A percentile compares a stretch with the other conserved stretches of the same genome.
Conservation (phyloP, 768 basidiomycete genomes). For the Auriscalpium vulgare region DNA sequence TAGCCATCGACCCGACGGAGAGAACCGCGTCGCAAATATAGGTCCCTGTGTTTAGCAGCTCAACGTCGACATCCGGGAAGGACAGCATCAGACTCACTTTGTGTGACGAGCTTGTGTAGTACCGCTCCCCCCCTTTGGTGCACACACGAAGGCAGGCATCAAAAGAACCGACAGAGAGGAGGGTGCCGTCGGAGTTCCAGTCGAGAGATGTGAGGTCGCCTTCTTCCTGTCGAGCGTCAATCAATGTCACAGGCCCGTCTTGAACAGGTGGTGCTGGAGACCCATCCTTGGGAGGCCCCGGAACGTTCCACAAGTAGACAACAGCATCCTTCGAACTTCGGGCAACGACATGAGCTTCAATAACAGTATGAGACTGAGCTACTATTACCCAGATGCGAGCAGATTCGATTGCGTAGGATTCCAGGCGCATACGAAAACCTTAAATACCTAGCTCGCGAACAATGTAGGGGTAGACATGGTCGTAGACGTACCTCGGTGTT, state of each 20-base stretch:
- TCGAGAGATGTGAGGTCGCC: conserved; percentile 68
- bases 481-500: conserved; percentile 22
- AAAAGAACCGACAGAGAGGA: conserved; percentile 73
- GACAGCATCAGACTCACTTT: conserved; percentile 36
- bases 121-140: conserved; percentile 49
- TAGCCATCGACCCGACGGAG: conserved; percentile 63
- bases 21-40: conserved; percentile 74
- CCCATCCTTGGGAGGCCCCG: conserved; percentile 27
- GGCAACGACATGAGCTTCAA: background rate
- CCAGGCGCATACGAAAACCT: conserved; percentile 81
- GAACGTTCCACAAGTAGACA: conserved; percentile 66
- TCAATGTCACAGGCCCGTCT: conserved; percentile 35
- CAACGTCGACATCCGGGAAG: background rate
- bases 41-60: conserved; percentile 45
- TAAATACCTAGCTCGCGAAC: background rate
- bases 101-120: conserved; percentile 58
- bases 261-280: conserved; percentile 12
- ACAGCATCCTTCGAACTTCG: conserved; percentile 68
- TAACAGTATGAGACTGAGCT: background rate
- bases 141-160: conserved; percentile 66
- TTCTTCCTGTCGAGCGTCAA: conserved; percentile 39
- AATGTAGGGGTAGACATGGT: background rate
- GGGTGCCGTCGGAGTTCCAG: conserved; percentile 68
- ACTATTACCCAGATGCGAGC: conserved; percentile 69
- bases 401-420: conserved; percentile 53